phyloP scores from a whole-genome alignment of 305 asterid species.

The Fraxinus albicans region DNA sequence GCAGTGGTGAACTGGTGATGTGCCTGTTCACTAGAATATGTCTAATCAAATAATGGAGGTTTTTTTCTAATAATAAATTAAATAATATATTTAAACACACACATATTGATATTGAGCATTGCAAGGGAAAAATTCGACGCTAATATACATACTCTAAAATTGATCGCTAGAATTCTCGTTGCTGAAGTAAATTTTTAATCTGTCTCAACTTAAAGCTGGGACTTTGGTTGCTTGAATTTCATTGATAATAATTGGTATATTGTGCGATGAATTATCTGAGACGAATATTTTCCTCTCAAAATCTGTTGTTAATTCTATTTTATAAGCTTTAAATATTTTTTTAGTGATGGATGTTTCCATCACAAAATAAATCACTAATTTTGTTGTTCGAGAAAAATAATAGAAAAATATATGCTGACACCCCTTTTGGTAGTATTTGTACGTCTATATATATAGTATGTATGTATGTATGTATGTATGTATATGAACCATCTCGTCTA shows the following conservation, averaged over 20 bases:
- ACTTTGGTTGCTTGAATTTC: no score
- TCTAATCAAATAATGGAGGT: not conserved
- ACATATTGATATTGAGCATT: no score
- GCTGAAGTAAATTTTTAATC: no score
- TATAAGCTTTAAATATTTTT: not conserved
- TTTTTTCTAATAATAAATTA: not conserved
- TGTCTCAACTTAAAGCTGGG: no score
- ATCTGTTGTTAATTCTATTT: not conserved
- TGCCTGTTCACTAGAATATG: constrained; percentile 20
- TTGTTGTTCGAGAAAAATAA: not conserved
- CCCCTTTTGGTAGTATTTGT: not conserved
- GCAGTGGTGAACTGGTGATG: constrained; percentile 7
- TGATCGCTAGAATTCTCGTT: not conserved
- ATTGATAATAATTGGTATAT: no score
- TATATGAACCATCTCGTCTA: no score
- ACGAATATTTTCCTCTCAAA: not conserved
- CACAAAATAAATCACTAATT: not conserved
- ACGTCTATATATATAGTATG: no score
- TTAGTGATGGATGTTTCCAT: not conserved
- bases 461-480: no score
- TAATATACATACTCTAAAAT: no score
- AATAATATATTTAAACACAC: not conserved
- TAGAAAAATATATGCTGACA: not conserved
- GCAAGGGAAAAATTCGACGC: no score
- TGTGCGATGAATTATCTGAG: not conserved